Base-by-base conservation (phyloP, 805 yeast species). In the Wickerhamiella sergipiensis region DNA sequence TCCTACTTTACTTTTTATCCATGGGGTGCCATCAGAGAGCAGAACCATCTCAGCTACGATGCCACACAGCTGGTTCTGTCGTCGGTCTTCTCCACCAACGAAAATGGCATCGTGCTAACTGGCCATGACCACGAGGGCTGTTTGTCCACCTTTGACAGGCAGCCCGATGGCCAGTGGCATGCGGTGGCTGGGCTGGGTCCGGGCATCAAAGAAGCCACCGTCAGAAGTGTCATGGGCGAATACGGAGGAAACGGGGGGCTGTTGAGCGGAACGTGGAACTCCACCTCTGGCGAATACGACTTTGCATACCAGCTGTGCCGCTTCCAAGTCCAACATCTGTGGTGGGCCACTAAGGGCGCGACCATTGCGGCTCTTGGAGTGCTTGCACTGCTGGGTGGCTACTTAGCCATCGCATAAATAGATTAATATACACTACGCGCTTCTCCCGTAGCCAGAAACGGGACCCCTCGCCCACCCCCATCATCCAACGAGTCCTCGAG, bases 71-170 rank as follows among this genome's bases (percentile, higher is more conserved):
- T 73, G 53, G 80, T 90, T 1, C 65, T 92, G 57, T 74, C 83
- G 57, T 72, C 81, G n/a, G 73, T 85, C 15, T 90, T 90, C 63
- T 77, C 77, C 39, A 76, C 76, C 57, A 67, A 71, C 8, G 55
- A 56, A 23, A 50, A 52, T 8, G 97, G 97, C 19, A 71, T 90
- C 9, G 79, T 92, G 2, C 67, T 90, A 43, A 85, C 95, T 0
- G 98, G 98, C 0, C 98, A 92, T 67, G 98, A 92, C 62, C 98
- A 92, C 62, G 89, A 82, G 57, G 98, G 98, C 1, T 92, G 98
- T 63, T 81, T 79, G 57, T 76, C 80, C 38, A 73, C 75, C 64
- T 86, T 84, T 64, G 19, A 31, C 7, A 18, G 43, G 17, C 33
- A 46, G 36, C 26, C 26, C 10, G 43, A 31, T 3, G 57, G 62